A percentile compares a stretch with the other conserved stretches of the same genome.
phyloP scores from a whole-genome alignment of 768 basidiomycete species.

The Tricholoma furcatifolium region DNA sequence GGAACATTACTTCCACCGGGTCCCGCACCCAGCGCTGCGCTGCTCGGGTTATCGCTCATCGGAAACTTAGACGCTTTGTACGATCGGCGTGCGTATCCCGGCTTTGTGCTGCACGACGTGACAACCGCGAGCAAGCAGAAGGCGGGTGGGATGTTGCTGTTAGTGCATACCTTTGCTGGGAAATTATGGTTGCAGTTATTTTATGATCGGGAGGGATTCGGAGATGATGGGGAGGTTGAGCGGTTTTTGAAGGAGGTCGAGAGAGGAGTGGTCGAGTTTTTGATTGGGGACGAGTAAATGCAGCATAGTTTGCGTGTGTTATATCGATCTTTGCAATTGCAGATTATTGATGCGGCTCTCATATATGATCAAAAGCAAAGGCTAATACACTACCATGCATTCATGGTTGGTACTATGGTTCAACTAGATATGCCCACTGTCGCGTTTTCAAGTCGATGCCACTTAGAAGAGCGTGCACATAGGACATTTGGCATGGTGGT shows the following conservation, averaged over 20 bases:
- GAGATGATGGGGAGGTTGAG: constrained; percentile 18
- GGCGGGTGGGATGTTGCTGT: constrained; percentile 56
- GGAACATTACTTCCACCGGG: constrained; percentile 1
- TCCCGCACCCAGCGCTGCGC: constrained; percentile 25
- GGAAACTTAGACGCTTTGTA: constrained; percentile 70
- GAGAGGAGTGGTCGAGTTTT: constrained; percentile 19
- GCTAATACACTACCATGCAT: no score
- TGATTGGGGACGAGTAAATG: background rate
- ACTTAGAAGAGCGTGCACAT: no score
- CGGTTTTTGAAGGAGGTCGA: constrained; percentile 27
- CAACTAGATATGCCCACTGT: no score
- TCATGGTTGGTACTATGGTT: no score
- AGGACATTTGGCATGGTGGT: no score
- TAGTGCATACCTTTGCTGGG: constrained; percentile 60
- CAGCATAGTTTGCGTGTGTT: no score
- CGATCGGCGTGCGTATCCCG: constrained; percentile 45
- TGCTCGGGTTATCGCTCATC: constrained; percentile 66
- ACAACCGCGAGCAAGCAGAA: constrained; percentile 68
- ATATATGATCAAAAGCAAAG: no score
- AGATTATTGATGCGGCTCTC: no score
- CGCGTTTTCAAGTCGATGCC: no score
- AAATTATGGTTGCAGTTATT: constrained; percentile 50
- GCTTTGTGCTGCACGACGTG: constrained; percentile 50
- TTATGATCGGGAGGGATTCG: constrained; percentile 30
- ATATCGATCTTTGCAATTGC: no score